These are phyloP conservation scores for Mortierella sp. DNA, from an alignment of 371 early-diverging fungal genomes.

Conservation along the genomic window DNA sequence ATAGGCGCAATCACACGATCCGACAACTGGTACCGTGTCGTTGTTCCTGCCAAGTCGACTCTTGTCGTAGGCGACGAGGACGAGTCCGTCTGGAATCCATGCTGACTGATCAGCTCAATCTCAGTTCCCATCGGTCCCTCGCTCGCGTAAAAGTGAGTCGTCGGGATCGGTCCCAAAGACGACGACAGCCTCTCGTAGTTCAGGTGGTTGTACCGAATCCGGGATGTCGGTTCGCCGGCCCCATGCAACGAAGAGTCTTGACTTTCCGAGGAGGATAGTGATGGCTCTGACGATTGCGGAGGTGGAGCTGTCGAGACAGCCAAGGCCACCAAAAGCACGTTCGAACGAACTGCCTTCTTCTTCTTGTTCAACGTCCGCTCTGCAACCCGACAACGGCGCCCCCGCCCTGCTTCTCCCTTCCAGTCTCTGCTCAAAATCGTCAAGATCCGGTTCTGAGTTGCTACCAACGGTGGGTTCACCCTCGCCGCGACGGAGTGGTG, in stretches of 20 bases:
- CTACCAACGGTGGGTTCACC: constrained; percentile 36
- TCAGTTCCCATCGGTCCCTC: constrained; percentile 33
- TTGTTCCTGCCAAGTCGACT: neutral
- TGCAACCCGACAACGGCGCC: constrained; percentile 31
- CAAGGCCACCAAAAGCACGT: constrained; percentile 29
- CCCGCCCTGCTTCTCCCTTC: constrained; percentile 32
- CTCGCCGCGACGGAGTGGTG: constrained; percentile 36
- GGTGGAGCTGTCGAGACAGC: constrained; percentile 13
- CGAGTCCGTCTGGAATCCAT: constrained; percentile 27
- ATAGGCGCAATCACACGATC: constrained; percentile 12
- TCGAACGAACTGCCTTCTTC: constrained; percentile 31
- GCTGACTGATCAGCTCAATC: constrained; percentile 47
- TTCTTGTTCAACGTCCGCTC: constrained; percentile 37
- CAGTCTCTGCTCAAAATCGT: constrained; percentile 31
- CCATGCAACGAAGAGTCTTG: neutral
- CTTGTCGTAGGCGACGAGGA: neutral
- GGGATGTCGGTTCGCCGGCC: neutral
- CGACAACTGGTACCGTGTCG: constrained; percentile 8
- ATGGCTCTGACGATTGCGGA: neutral
- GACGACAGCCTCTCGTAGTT: constrained; percentile 4
- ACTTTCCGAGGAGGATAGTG: neutral
- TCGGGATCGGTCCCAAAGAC: constrained; percentile 29
- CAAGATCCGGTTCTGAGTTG: constrained; percentile 27
- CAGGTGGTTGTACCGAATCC: neutral
- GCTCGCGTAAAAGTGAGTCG: constrained; percentile 38